Base-by-base conservation (phyloP, 2,329 filamentous ascomycete species). In the Penicillium sp. region DNA sequence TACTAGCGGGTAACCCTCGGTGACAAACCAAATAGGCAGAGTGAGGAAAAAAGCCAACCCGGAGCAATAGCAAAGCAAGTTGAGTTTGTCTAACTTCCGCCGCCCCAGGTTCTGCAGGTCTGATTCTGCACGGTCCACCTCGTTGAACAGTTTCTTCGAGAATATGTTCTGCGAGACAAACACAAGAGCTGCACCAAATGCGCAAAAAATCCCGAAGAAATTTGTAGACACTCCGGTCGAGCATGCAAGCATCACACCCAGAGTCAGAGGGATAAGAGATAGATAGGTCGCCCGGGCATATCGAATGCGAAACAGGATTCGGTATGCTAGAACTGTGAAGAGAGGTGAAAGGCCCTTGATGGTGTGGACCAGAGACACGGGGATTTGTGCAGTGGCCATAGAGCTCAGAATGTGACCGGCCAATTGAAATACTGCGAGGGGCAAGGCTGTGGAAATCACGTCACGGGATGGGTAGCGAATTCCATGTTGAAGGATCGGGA, bases 131-230 rank as follows among this genome's bases (percentile, higher is more conserved):
- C 87, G 87, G 7, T 91, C 89, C 7, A 91, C 91, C 71, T 97
- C 93, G 74, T 97, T 99, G 81, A 99, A 99, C 10, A 99, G 86
- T 64, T 91, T 91, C 77, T 99, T 99, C 21, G 93, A 97, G 65
- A 97, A 96, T 57, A 99, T 99, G 72, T 99, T 99, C 72, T 99
- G 94, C 0, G 92, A 94, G 37, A 99, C 94, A 71, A 99, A 99
- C 63, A 97, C 89, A 56, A 97, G 80, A 8, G 94, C 91, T n/a
- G 91, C 93, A 35, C 91, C 80, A 38, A 99, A 88, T 4, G 94
- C 93, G 69, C 93, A 93, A 12, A 93, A 69, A 19, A 99, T 89
- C n/a, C 94, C 94, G 51, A 94, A 83, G 62, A 97, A 84, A 71
- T 99, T 93, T 31, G 90, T 93, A 23, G 86, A 89, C 67, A 96